These are phyloP conservation scores for Morella rubra DNA, from an alignment of 306 rosid genomes.

Conservation along the genomic window DNA sequence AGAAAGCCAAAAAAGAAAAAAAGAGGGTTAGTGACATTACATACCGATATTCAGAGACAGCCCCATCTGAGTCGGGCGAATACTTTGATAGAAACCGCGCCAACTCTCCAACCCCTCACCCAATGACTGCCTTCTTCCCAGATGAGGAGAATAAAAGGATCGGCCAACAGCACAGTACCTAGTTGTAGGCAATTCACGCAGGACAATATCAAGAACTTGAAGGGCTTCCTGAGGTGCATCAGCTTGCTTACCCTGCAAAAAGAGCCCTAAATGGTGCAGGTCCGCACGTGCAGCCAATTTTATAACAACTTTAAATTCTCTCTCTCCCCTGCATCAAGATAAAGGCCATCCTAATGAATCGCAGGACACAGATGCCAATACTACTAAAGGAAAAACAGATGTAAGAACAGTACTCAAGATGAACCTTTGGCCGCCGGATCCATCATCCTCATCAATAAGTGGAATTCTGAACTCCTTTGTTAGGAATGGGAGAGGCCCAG, in stretches of 20 bases:
- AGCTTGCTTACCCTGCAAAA: conserved; percentile 83
- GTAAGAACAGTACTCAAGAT: not conserved
- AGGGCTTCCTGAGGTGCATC: conserved; percentile 99
- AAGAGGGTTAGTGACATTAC: not conserved
- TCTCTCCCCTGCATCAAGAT: conserved; percentile 62
- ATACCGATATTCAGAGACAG: conserved; percentile 85
- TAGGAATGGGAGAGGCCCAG: conserved; percentile 84
- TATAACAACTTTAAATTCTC: conserved; percentile 80
- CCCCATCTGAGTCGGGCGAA: conserved; percentile 99
- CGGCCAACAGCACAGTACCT: conserved; percentile 98
- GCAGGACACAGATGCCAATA: not conserved
- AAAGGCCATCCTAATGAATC: not conserved
- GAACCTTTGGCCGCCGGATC: conserved; percentile 73
- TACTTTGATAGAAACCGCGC: conserved; percentile 98
- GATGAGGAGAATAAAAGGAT: conserved; percentile 82
- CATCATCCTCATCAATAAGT: conserved; percentile 85
- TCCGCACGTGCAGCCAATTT: conserved; percentile 93
- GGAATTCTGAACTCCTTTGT: conserved; percentile 72
- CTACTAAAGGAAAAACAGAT: not conserved
- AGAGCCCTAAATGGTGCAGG: conserved; percentile 91
- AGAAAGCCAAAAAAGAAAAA: not conserved
- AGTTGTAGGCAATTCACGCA: conserved; percentile 85
- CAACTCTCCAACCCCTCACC: conserved; percentile 99
- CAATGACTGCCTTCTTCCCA: conserved; percentile 79
- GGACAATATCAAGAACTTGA: conserved; percentile 93